Base-by-base conservation (phyloP, 768 basidiomycete species). In the Lactarius quietus region DNA sequence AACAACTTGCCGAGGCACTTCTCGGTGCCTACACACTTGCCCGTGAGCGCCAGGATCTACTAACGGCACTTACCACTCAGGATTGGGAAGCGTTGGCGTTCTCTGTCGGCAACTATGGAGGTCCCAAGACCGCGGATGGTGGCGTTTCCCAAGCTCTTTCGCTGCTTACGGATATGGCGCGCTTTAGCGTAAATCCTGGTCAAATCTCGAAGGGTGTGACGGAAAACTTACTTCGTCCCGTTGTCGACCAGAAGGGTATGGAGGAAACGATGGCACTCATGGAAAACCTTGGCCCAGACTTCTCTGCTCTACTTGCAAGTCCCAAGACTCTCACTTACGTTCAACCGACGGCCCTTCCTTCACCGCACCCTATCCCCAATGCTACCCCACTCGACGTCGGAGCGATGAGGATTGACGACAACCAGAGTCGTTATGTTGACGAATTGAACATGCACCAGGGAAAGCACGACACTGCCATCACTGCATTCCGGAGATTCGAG, bases 401-500 rank as follows among this genome's bases (percentile, higher is more conserved):
- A 36, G 29, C 39, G 23, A 66, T 66, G 61, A 69, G 66, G 57
- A 70, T 78, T 61, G 73, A 77, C 59, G 58, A 58, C 12, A 62
- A 67, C 7, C 76, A 75, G 66, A 73, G 73, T 57, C 70, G 70
- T 48, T 73, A 67, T 55, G 70, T 78, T 20, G 75, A 75, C 60
- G 75, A 77, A 59, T 71, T 64, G 51, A 63, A 53, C 55, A 33
- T 67, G 55, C 41, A 33, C n/a, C 45, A 41, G n/a, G 65, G 62
- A 45, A 64, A 57, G 14, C 68, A 73, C 2, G 68, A 76, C 41
- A 71, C 76, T 28, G 64, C 78, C 59, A 41, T 71, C 39, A 70
- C 75, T 10, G 86, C 86, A 2, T 91, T 83, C 72, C 68, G 73
- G 4, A 72, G 79, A 9, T 83, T 91, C 72, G 73, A 81, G 63